Evolutionary conservation across 164 flowering plant genomes (phyloP).

Genomic region (Nymphaea colorata): DNA sequence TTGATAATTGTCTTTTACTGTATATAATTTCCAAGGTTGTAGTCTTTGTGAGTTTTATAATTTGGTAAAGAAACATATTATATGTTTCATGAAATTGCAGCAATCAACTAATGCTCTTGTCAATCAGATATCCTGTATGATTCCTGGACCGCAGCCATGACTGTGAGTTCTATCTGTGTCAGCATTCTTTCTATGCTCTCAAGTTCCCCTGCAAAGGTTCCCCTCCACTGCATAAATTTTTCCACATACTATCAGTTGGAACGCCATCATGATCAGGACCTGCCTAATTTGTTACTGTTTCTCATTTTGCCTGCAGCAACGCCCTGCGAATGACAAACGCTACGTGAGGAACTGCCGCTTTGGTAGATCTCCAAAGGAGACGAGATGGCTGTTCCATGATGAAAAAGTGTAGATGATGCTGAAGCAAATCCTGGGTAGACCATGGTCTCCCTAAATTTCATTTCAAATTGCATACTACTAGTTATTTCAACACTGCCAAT

Average conservation of each 20-base stretch:
- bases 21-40: too few relatives aligned
- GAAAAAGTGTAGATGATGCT: slow-evolving; percentile 29
- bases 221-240: not conserved
- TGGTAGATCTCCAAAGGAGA: slow-evolving; percentile 54
- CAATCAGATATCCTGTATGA: slow-evolving; percentile 72
- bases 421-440: not conserved
- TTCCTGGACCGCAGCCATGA: slow-evolving; percentile 99
- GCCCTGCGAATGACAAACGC: slow-evolving; percentile 47
- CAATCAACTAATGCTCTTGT: not conserved
- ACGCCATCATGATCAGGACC: too few relatives aligned
- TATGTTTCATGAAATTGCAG: not conserved
- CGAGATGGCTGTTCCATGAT: slow-evolving; percentile 66
- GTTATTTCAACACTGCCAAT: not conserved
- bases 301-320: slow-evolving; percentile 32
- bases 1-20: too few relatives aligned
- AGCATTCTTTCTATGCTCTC: slow-evolving; percentile 97
- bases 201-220: slow-evolving; percentile 81
- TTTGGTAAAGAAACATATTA: not conserved
- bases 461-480: not conserved
- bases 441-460: not conserved
- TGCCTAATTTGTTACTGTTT: too few relatives aligned
- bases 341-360: slow-evolving; percentile 52
- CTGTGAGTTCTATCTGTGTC: slow-evolving; percentile 89
- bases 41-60: not conserved
- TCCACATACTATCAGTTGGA: too few relatives aligned